phyloP scores from a whole-genome alignment of 306 rosid genomes.

The Leucaena leucocephala region DNA sequence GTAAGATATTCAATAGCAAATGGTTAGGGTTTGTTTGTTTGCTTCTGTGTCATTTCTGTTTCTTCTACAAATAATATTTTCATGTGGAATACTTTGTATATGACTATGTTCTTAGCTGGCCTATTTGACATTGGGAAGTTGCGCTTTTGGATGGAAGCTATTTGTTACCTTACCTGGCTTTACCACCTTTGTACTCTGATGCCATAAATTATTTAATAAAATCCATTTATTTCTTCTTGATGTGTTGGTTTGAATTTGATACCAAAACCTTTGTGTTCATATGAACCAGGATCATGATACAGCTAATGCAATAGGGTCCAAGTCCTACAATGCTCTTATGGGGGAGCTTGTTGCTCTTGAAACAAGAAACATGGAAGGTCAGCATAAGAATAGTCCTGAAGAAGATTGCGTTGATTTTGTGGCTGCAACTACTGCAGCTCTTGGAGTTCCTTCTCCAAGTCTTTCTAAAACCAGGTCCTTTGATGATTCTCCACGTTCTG shows the following conservation, averaged over 20 bases:
- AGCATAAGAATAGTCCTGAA: slow-evolving; percentile 52
- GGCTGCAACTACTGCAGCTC: slow-evolving; percentile 97
- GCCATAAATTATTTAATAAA: neutral
- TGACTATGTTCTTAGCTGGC: neutral
- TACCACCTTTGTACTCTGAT: neutral
- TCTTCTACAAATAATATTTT: neutral
- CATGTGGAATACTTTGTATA: neutral
- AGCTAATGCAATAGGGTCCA: slow-evolving; percentile 77
- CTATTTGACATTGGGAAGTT: slow-evolving; percentile 9
- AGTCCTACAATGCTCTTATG: slow-evolving; percentile 86
- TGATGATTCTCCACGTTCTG: slow-evolving; percentile 71
- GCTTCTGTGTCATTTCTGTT: neutral
- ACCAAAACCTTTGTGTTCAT: slow-evolving; percentile 29
- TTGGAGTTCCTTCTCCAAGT: slow-evolving; percentile 95
- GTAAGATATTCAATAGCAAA: neutral
- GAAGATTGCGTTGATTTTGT: slow-evolving; percentile 94
- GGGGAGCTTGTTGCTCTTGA: slow-evolving; percentile 98
- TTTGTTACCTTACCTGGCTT: neutral
- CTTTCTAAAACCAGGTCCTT: slow-evolving; percentile 80
- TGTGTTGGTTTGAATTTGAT: slow-evolving; percentile 41
- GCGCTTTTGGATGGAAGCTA: slow-evolving; percentile 2
- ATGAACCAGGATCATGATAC: slow-evolving; percentile 69
- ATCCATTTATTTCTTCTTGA: slow-evolving; percentile 22
- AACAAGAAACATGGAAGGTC: slow-evolving; percentile 56
- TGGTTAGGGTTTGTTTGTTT: neutral